These are phyloP conservation scores for Sophora flavescens DNA, from an alignment of 306 rosid genomes.

Conservation along the genomic window DNA sequence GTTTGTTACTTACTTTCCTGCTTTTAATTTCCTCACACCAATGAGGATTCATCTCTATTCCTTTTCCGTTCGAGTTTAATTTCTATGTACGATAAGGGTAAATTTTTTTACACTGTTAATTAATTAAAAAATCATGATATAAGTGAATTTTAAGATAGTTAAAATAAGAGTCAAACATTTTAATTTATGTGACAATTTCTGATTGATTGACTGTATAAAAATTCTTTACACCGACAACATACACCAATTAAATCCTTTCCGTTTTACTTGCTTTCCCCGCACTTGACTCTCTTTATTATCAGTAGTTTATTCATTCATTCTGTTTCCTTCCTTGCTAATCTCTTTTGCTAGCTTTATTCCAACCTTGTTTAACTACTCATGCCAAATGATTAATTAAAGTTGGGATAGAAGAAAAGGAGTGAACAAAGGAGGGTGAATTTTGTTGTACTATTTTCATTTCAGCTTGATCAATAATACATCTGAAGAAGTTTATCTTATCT, in stretches of 20 bases:
- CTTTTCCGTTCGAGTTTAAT: not conserved
- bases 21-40: constrained; percentile 40
- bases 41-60: constrained; percentile 37
- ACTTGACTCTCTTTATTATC: constrained; percentile 26
- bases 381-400: constrained; percentile 32
- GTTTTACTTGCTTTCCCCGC: constrained; percentile 22
- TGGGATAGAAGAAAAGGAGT: not conserved
- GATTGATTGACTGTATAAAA: too few relatives aligned
- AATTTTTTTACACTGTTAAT: too few relatives aligned
- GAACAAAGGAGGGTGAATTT: not conserved
- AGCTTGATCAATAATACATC: not conserved
- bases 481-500: not conserved
- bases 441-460: not conserved
- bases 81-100: too few relatives aligned
- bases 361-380: constrained; percentile 43
- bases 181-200: too few relatives aligned
- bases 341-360: constrained; percentile 27
- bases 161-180: too few relatives aligned
- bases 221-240: too few relatives aligned
- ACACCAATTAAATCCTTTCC: not conserved
- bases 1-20: constrained; percentile 20
- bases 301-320: not conserved
- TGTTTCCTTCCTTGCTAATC: constrained; percentile 31
- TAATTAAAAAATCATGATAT: too few relatives aligned
- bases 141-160: too few relatives aligned